phyloP scores from a whole-genome alignment of 768 basidiomycete genomes.

The Mycena belliarum region DNA sequence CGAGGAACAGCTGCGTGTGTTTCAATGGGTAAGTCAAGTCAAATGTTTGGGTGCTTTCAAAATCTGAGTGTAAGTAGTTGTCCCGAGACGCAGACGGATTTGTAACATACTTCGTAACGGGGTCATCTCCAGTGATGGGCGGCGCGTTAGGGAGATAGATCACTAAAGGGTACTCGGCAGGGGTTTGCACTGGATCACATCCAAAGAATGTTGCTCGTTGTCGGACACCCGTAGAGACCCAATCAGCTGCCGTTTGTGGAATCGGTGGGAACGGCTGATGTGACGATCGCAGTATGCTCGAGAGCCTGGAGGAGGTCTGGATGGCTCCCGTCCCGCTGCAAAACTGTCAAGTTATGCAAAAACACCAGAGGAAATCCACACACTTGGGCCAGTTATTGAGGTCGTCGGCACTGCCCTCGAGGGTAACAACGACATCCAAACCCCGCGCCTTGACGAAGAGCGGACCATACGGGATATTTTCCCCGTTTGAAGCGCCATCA shows the following conservation, averaged over 20 bases:
- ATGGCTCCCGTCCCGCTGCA: conserved; percentile 56
- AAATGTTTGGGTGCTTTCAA: conserved; percentile 54
- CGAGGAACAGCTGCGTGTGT: conserved; percentile 57
- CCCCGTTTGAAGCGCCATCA: conserved; percentile 69
- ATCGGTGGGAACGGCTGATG: conserved; percentile 69
- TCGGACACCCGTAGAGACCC: conserved; percentile 62
- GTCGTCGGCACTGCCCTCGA: conserved; percentile 68
- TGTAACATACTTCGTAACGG: conserved; percentile 67
- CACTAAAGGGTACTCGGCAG: conserved; percentile 64
- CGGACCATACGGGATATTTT: conserved; percentile 72
- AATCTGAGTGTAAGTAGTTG: conserved; percentile 5
- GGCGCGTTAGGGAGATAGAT: conserved; percentile 80
- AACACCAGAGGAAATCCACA: conserved; percentile 23
- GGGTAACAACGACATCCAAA: conserved; percentile 74
- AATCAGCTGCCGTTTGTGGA: conserved; percentile 50
- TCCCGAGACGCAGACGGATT: neutral
- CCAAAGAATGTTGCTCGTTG: conserved; percentile 79
- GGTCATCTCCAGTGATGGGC: conserved; percentile 59
- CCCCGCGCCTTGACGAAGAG: conserved; percentile 67
- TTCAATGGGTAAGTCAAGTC: conserved; percentile 58
- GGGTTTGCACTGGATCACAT: conserved; percentile 53
- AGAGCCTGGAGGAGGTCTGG: conserved; percentile 44
- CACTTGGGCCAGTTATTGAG: conserved; percentile 68
- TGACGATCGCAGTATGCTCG: conserved; percentile 43
- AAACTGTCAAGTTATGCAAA: neutral